Percentiles rank a stretch among this genome's conserved stretches.
Conservation (phyloP, 306 rosid species). For the Pachyrhizus erosus region DNA sequence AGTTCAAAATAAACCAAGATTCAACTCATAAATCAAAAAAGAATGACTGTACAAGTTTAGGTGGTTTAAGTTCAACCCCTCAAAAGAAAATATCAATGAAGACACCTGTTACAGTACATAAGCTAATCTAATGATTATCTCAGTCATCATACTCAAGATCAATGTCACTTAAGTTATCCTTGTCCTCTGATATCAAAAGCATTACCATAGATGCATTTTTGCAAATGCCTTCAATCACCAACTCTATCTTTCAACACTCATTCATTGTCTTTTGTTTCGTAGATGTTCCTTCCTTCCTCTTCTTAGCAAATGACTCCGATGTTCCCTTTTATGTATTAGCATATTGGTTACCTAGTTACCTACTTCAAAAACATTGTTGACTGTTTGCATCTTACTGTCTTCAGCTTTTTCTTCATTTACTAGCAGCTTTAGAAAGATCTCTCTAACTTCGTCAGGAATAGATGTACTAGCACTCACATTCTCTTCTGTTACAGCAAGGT, state of each 20-base stretch:
- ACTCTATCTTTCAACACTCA: not conserved
- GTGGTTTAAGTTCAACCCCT: conserved; percentile 11
- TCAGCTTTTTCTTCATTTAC: not conserved
- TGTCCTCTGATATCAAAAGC: not conserved
- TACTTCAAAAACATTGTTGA: not conserved
- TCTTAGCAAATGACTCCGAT: not conserved
- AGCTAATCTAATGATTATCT: not conserved
- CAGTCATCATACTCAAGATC: not conserved
- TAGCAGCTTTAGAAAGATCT: not conserved
- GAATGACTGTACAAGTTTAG: not conserved
- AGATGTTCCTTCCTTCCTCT: not conserved
- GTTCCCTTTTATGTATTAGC: not conserved
- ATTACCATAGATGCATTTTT: not conserved
- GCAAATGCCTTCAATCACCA: not conserved
- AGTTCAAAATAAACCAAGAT: not conserved
- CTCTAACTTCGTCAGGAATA: not conserved
- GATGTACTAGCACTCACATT: not conserved
- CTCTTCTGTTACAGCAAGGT: not conserved
- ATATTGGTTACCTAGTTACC: not conserved
- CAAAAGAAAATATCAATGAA: not conserved
- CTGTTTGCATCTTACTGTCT: not conserved
- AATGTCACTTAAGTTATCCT: not conserved
- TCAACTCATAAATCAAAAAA: not conserved
- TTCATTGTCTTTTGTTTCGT: not conserved
- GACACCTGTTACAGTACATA: not conserved